phyloP scores from a whole-genome alignment of 805 yeast genomes.

The Spathaspora arborariae region DNA sequence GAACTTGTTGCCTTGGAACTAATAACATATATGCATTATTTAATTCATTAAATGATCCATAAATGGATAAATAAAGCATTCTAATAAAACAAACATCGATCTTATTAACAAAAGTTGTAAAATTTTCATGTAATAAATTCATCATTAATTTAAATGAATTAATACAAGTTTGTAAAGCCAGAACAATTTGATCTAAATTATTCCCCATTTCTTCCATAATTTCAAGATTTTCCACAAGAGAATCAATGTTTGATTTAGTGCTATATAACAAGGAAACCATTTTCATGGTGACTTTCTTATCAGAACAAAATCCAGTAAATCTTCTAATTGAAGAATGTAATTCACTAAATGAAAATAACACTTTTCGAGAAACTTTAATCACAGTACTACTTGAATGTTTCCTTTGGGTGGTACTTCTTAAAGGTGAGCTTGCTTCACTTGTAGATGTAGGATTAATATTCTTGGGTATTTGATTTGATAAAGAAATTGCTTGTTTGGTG shows the following conservation, averaged over 20 bases:
- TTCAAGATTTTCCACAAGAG: slow-evolving; percentile 55
- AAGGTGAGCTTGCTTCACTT: neutral
- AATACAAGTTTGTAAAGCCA: slow-evolving; percentile 31
- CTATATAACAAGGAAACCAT: slow-evolving; percentile 49
- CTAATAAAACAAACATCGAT: slow-evolving; percentile 65
- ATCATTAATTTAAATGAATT: slow-evolving; percentile 52
- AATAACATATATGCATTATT: slow-evolving; percentile 58
- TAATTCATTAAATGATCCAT: slow-evolving; percentile 64
- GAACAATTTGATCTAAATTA: slow-evolving; percentile 26
- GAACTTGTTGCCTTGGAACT: slow-evolving; percentile 14
- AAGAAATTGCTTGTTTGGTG: neutral
- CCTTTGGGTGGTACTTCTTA: neutral
- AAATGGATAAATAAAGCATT: slow-evolving; percentile 55
- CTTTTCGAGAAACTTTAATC: slow-evolving; percentile 52
- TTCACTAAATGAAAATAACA: slow-evolving; percentile 61
- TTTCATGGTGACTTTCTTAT: slow-evolving; percentile 50
- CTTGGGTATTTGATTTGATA: neutral
- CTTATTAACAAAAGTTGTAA: slow-evolving; percentile 46
- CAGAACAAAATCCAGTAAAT: slow-evolving; percentile 55
- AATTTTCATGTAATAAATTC: slow-evolving; percentile 44
- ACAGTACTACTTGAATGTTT: slow-evolving; percentile 16
- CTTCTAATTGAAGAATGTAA: slow-evolving; percentile 57
- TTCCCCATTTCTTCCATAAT: slow-evolving; percentile 35
- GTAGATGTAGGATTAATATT: neutral
- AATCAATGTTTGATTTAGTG: slow-evolving; percentile 53